A percentile compares a stretch with the other conserved stretches of the same genome.
phyloP scores from a whole-genome alignment of 2,329 filamentous ascomycete genomes.

The Alternaria postmessia region DNA sequence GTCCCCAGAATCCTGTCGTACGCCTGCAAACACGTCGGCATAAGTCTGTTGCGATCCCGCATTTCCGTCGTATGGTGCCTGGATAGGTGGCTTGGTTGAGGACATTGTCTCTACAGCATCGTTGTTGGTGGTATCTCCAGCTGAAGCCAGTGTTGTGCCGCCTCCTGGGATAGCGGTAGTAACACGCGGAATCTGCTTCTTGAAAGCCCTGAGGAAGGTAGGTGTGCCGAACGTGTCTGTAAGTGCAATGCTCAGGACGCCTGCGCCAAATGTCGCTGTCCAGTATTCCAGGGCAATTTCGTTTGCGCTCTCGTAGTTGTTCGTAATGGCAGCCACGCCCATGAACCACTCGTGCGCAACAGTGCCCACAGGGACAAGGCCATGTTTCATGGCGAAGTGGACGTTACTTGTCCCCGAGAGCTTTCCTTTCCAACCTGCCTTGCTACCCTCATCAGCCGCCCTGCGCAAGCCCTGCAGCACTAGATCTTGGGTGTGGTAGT shows the following conservation, averaged over 20 bases:
- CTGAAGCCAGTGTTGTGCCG: conserved; percentile 52
- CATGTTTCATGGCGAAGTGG: conserved; percentile 93
- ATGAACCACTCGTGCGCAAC: conserved; percentile 99
- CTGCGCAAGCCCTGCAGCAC: conserved; percentile 86
- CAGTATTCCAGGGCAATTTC: conserved; percentile 86
- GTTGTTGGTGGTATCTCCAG: conserved; percentile 52
- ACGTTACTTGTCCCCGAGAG: conserved; percentile 94
- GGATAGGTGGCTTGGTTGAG: conserved; percentile 53
- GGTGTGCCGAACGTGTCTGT: conserved; percentile 97
- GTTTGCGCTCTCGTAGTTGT: conserved; percentile 84
- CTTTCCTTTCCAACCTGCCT: conserved; percentile 72
- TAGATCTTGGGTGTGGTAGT: conserved; percentile 93
- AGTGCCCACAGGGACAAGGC: conserved; percentile 84
- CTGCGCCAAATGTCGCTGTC: conserved; percentile 89
- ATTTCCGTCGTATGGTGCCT: conserved; percentile 51
- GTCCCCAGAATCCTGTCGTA: conserved; percentile 90
- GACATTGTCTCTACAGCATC: conserved; percentile 48
- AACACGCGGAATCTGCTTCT: conserved; percentile 65
- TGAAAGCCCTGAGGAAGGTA: conserved; percentile 86
- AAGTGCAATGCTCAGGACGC: conserved; percentile 82
- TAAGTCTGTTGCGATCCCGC: conserved; percentile 67
- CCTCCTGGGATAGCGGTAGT: conserved; percentile 53
- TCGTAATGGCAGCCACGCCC: conserved; percentile 90
- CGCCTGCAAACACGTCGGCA: conserved; percentile 81
- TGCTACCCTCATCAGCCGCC: conserved; percentile 75